Conservation (phyloP, 208 protist genomes). For the Porcisia hertigi region DNA sequence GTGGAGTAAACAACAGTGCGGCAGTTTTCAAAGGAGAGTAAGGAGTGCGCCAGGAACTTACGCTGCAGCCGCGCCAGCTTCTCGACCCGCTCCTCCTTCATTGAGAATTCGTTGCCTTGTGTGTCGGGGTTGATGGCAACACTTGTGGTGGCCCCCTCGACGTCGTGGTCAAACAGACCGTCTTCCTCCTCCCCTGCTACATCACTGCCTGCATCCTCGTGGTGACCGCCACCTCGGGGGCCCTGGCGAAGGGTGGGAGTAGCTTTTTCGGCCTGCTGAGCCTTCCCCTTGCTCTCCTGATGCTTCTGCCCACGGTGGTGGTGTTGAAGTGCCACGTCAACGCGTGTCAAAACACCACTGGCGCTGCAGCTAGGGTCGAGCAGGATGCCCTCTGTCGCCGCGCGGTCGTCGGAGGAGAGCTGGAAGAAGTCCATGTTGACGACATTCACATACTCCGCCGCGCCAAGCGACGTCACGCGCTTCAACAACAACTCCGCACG, state of each 20-base stretch:
- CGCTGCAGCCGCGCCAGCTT: slow-evolving; percentile 84
- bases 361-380: slow-evolving; percentile 93
- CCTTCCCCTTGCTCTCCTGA: slow-evolving; percentile 11
- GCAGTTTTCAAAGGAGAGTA: slow-evolving; percentile 88
- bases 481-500: slow-evolving; percentile 66
- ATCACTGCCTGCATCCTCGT: neutral
- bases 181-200: slow-evolving; percentile 11
- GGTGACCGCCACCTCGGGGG: neutral
- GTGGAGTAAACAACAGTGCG: slow-evolving; percentile 92
- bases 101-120: slow-evolving; percentile 50
- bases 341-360: slow-evolving; percentile 85
- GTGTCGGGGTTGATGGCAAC: slow-evolving; percentile 41
- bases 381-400: slow-evolving; percentile 84
- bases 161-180: slow-evolving; percentile 3
- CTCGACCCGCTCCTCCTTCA: slow-evolving; percentile 67
- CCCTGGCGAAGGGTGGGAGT: neutral
- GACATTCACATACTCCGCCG: slow-evolving; percentile 74
- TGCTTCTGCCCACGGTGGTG: slow-evolving; percentile 29
- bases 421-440: slow-evolving; percentile 89
- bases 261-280: neutral
- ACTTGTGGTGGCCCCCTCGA: slow-evolving; percentile 5
- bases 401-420: slow-evolving; percentile 69
- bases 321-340: slow-evolving; percentile 75
- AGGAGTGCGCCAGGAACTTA: slow-evolving; percentile 85
- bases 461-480: slow-evolving; percentile 69